A percentile compares a stretch with the other conserved stretches of the same genome.
Evolutionary conservation across 768 basidiomycete genomes (phyloP).

Genomic region (Agaricus subrufescens): DNA sequence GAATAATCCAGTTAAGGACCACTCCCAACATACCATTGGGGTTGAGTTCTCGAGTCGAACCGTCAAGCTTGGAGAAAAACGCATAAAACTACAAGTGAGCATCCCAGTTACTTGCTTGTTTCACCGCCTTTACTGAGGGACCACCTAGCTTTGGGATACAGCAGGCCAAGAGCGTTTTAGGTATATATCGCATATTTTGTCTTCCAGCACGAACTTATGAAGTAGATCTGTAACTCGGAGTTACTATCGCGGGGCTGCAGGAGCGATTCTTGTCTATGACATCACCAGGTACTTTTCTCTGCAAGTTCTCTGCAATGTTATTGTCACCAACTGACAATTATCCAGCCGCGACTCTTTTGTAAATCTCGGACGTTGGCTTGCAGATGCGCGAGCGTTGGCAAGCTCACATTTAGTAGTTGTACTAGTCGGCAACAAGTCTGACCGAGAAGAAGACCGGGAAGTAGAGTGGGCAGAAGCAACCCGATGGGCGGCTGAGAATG

Average conservation of each 20-base stretch:
- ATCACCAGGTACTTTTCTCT: slow-evolving; percentile 68
- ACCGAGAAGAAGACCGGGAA: slow-evolving; percentile 90
- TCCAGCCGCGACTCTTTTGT: slow-evolving; percentile 81
- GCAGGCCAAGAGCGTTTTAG: slow-evolving; percentile 96
- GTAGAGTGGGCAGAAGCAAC: slow-evolving; percentile 96
- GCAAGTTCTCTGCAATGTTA: background rate
- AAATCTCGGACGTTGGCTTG: slow-evolving; percentile 84
- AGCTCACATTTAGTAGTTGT: slow-evolving; percentile 89
- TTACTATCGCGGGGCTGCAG: slow-evolving; percentile 93
- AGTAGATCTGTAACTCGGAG: slow-evolving; percentile 85
- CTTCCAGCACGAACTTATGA: slow-evolving; percentile 4
- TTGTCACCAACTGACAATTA: slow-evolving; percentile 13
- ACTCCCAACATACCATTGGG: slow-evolving; percentile 97
- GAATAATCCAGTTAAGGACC: slow-evolving; percentile 75
- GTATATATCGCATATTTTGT: slow-evolving; percentile 28
- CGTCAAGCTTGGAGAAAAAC: slow-evolving; percentile 88
- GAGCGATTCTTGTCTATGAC: slow-evolving; percentile 90
- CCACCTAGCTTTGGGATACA: slow-evolving; percentile 85
- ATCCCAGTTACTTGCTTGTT: slow-evolving; percentile 1
- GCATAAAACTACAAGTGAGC: slow-evolving; percentile 89
- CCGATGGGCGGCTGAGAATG: slow-evolving; percentile 93
- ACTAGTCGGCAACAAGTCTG: slow-evolving; percentile 93
- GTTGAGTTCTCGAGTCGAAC: slow-evolving; percentile 97
- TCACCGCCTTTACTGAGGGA: slow-evolving; percentile 2
- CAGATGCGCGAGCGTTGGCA: slow-evolving; percentile 89